Evolutionary conservation across 257 asterid species (phyloP).

Genomic region (Petunia secreta): DNA sequence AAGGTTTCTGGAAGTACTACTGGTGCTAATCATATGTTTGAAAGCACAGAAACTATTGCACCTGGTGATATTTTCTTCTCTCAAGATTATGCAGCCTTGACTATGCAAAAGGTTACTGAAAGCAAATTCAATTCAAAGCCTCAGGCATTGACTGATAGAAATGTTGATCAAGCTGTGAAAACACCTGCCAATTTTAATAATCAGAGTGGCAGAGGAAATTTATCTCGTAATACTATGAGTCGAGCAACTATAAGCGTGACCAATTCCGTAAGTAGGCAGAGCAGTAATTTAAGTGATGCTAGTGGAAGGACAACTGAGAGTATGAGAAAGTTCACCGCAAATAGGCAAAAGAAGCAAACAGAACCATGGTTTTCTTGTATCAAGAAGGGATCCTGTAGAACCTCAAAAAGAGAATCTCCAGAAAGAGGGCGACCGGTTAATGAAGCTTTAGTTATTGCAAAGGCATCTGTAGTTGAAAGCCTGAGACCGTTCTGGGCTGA

Average conservation of each 20-base stretch:
- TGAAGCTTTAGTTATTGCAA: slow-evolving; percentile 69
- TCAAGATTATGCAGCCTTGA: slow-evolving; percentile 39
- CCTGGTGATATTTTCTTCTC: slow-evolving; percentile 77
- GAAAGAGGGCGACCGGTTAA: slow-evolving; percentile 55
- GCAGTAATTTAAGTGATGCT: slow-evolving; percentile 50
- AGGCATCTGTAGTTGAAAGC: slow-evolving; percentile 72
- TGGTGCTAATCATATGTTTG: slow-evolving; percentile 32
- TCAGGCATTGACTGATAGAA: slow-evolving; percentile 35
- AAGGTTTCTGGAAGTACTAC: slow-evolving; percentile 43
- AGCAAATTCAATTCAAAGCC: slow-evolving; percentile 40
- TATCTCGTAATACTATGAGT: slow-evolving; percentile 23
- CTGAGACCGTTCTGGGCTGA: slow-evolving; percentile 84
- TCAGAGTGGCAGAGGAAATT: slow-evolving; percentile 27
- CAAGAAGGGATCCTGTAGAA: slow-evolving; percentile 67
- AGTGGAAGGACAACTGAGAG: slow-evolving; percentile 65
- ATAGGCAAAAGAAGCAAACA: slow-evolving; percentile 53
- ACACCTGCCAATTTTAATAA: slow-evolving; percentile 31
- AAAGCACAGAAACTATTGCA: slow-evolving; percentile 66
- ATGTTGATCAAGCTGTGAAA: slow-evolving; percentile 30
- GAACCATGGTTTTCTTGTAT: slow-evolving; percentile 77
- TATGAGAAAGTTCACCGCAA: slow-evolving; percentile 53
- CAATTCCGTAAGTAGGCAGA: slow-evolving; percentile 54
- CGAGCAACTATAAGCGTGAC: slow-evolving; percentile 39
- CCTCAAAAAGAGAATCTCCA: slow-evolving; percentile 52
- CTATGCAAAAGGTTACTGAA: slow-evolving; percentile 33